phyloP scores from a whole-genome alignment of 345 rosid genomes.

The Salix dunnii region DNA sequence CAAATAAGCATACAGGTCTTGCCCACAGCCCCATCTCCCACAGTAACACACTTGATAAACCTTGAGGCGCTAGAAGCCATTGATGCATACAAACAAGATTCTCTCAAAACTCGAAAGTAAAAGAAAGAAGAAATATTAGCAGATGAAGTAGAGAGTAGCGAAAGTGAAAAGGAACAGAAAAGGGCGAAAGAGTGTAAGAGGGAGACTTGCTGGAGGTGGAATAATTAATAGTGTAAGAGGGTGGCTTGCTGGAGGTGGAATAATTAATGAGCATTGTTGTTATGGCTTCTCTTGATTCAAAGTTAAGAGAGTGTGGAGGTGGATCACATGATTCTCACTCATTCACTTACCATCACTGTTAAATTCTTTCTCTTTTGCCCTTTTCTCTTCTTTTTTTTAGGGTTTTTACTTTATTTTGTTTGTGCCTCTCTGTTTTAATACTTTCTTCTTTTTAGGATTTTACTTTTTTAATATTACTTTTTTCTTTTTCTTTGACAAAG shows the following conservation, averaged over 20 bases:
- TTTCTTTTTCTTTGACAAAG: neutral
- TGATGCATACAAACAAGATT: constrained; percentile 4
- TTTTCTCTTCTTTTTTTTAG: neutral
- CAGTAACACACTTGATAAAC: constrained; percentile 84
- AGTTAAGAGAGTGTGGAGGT: constrained; percentile 25
- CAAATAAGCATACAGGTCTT: constrained; percentile 88
- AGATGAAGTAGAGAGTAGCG: neutral
- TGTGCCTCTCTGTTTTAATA: neutral
- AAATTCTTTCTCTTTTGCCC: constrained; percentile 6
- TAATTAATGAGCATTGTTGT: constrained; percentile 16
- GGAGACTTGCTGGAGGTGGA: constrained; percentile 27
- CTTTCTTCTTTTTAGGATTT: neutral
- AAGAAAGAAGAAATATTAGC: neutral
- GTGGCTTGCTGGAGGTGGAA: constrained; percentile 27
- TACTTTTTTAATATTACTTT: neutral
- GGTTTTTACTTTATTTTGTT: neutral
- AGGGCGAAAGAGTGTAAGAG: neutral
- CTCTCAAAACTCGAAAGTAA: neutral
- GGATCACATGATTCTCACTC: constrained; percentile 66
- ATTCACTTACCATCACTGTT: constrained; percentile 13
- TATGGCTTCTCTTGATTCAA: constrained; percentile 17
- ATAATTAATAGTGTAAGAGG: constrained; percentile 17
- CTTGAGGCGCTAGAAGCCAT: constrained; percentile 71
- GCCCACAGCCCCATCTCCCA: constrained; percentile 86
- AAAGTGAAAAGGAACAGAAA: neutral